These are phyloP conservation scores for Rhizomucor pusillus DNA, from an alignment of 371 early-diverging fungal species.

Conservation along the genomic window DNA sequence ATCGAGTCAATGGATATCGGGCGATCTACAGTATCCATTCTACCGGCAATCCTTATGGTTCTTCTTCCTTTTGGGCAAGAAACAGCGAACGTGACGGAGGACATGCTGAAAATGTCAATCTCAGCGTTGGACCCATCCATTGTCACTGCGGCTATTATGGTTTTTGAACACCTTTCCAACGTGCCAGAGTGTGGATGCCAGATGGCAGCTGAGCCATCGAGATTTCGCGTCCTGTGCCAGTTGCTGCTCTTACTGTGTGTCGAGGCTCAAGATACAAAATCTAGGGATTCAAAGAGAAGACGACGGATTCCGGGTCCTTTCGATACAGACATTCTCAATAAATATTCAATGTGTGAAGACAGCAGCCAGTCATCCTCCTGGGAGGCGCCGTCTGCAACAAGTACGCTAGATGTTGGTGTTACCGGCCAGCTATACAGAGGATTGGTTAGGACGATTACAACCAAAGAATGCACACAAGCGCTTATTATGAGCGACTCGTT, in stretches of 20 bases:
- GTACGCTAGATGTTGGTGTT: background rate
- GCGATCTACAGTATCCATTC: too few species aligned
- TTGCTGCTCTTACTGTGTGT: background rate
- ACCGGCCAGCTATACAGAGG: too few species aligned
- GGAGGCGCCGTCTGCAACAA: background rate
- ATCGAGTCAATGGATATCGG: background rate
- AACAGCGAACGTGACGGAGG: too few species aligned
- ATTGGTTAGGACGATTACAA: background rate
- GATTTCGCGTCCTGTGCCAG: background rate
- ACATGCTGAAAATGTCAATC: too few species aligned
- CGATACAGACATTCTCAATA: background rate
- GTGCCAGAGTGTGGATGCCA: conserved; percentile 3
- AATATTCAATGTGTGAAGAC: background rate
- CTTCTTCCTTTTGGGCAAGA: too few species aligned
- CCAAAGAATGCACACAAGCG: conserved; percentile 16
- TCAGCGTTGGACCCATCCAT: too few species aligned
- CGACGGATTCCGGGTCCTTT: background rate
- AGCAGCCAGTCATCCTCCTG: background rate
- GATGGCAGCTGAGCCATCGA: background rate
- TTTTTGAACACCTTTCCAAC: conserved; percentile 5
- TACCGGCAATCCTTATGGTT: too few species aligned
- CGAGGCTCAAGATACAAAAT: background rate
- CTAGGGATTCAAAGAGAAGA: background rate
- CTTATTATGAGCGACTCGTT: conserved; percentile 16
- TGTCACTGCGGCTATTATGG: background rate